phyloP scores from a whole-genome alignment of 1,139 yeast species.

The Arxiozyma heterogenica region DNA sequence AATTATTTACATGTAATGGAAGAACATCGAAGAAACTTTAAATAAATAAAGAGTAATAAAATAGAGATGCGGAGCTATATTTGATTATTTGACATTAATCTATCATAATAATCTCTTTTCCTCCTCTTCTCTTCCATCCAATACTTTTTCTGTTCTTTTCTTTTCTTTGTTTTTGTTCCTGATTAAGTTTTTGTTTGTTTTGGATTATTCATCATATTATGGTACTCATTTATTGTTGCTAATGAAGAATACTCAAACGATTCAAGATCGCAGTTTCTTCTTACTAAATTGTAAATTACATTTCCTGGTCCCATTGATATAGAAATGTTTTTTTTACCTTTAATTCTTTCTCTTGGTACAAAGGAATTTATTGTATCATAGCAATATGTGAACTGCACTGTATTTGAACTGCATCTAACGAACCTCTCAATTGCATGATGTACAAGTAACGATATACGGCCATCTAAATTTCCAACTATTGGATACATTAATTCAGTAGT shows the following conservation, averaged over 20 bases:
- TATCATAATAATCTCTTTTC: no score
- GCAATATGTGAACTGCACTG: slow-evolving; percentile 29
- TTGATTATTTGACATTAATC: no score
- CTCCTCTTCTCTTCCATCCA: no score
- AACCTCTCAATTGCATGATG: slow-evolving; percentile 29
- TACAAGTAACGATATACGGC: slow-evolving; percentile 21
- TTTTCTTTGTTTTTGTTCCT: no score
- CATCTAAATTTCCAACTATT: slow-evolving; percentile 26
- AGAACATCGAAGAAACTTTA: no score
- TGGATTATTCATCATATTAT: slow-evolving; percentile 3
- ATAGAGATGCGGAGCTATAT: no score
- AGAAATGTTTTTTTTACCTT: slow-evolving; percentile 12
- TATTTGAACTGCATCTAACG: slow-evolving; percentile 27
- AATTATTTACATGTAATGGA: background rate
- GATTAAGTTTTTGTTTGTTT: no score
- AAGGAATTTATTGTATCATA: slow-evolving; percentile 22
- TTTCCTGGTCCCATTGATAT: slow-evolving; percentile 29
- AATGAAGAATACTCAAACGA: slow-evolving; percentile 22
- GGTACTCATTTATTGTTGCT: slow-evolving; percentile 20
- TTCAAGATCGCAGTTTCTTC: slow-evolving; percentile 20
- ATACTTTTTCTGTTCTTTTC: no score
- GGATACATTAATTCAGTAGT: slow-evolving; percentile 22
- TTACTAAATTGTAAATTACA: slow-evolving; percentile 23
- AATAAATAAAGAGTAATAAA: no score
- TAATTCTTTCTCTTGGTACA: slow-evolving; percentile 7